These are phyloP conservation scores for Apiospora aurea DNA, from an alignment of 2,329 filamentous ascomycete species.

Conservation along the genomic window DNA sequence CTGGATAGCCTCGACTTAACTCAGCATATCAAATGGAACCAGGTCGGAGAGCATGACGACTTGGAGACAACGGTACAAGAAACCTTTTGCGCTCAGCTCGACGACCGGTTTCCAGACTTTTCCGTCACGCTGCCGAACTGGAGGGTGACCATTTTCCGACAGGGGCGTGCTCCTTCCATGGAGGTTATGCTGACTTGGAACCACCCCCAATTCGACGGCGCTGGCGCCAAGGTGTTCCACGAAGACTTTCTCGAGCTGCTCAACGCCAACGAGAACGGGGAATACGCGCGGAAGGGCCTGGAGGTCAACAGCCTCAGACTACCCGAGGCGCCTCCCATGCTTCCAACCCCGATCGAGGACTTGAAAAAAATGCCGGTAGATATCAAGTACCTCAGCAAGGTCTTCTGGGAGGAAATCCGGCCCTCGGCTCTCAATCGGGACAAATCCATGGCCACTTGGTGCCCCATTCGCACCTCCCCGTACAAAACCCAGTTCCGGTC, in stretches of 20 bases:
- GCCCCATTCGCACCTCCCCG: slow-evolving; percentile 33
- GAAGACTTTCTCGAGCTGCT: slow-evolving; percentile 24
- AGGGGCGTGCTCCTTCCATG: slow-evolving; percentile 17
- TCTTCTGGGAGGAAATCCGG: slow-evolving; percentile 31
- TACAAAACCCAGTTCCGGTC: slow-evolving; percentile 33
- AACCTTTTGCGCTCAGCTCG: slow-evolving; percentile 29
- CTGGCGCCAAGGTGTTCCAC: slow-evolving; percentile 36
- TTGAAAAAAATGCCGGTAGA: not conserved
- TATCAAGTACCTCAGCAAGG: slow-evolving; percentile 17
- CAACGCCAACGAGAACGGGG: not conserved
- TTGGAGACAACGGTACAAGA: slow-evolving; percentile 25
- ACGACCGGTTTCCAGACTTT: slow-evolving; percentile 28
- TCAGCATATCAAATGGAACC: slow-evolving; percentile 34
- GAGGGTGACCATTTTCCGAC: slow-evolving; percentile 31
- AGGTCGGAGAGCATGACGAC: slow-evolving; percentile 5
- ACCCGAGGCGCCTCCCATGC: not conserved
- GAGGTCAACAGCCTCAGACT: not conserved
- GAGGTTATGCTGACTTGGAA: slow-evolving; percentile 35
- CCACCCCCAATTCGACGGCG: slow-evolving; percentile 34
- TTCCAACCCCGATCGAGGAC: slow-evolving; percentile 12
- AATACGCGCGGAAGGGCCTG: not conserved
- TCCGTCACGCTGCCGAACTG: slow-evolving; percentile 30
- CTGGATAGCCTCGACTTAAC: slow-evolving; percentile 33
- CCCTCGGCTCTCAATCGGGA: slow-evolving; percentile 25
- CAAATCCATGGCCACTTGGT: slow-evolving; percentile 27